phyloP scores from a whole-genome alignment of 2,329 filamentous ascomycete genomes.

The Rutstroemia sp. region DNA sequence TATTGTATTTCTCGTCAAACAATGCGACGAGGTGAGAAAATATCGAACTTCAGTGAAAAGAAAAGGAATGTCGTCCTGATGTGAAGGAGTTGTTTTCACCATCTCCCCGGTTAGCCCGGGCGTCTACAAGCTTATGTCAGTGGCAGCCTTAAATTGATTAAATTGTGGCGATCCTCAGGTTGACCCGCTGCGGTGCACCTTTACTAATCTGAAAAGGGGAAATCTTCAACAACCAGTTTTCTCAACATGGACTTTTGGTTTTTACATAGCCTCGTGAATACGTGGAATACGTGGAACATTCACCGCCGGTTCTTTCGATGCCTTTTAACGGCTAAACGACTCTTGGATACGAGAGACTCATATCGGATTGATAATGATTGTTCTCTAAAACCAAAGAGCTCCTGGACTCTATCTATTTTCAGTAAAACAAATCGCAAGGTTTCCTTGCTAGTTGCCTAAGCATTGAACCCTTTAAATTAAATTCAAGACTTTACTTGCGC shows the following conservation, averaged over 20 bases:
- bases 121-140: not conserved
- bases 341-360: not conserved
- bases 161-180: not conserved
- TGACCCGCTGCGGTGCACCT: not conserved
- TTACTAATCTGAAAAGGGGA: not conserved
- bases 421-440: too few species aligned
- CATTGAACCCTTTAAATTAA: constrained; percentile 3
- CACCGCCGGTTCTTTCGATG: too few species aligned
- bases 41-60: not conserved
- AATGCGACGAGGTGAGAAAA: not conserved
- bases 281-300: too few species aligned
- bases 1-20: not conserved
- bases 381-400: too few species aligned
- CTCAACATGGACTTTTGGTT: not conserved
- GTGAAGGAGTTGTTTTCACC: constrained; percentile 1
- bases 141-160: too few species aligned
- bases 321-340: not conserved
- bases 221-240: not conserved
- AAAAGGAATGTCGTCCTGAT: not conserved
- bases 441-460: too few species aligned
- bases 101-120: not conserved
- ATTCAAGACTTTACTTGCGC: constrained; percentile 8
- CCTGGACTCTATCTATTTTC: too few species aligned
- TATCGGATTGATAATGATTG: not conserved
- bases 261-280: not conserved